Conservation (phyloP, 768 basidiomycete species). For the Suillus plorans region DNA sequence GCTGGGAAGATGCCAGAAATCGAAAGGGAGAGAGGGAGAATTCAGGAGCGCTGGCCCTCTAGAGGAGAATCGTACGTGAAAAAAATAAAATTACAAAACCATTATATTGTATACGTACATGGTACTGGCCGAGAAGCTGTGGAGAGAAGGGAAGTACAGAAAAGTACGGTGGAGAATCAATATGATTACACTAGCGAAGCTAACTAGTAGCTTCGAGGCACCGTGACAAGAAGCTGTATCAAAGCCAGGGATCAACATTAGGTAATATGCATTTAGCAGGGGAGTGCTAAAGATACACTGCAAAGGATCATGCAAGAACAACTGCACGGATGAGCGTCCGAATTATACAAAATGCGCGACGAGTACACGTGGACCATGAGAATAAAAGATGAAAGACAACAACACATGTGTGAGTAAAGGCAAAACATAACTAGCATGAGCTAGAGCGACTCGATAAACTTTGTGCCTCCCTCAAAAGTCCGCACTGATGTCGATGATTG, state of each 20-base stretch:
- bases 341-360: neutral
- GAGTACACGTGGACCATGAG: neutral
- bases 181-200: neutral
- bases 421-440: neutral
- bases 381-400: neutral
- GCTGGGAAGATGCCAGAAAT: neutral
- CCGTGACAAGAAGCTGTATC: neutral
- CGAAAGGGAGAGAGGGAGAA: neutral
- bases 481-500: constrained; percentile 31
- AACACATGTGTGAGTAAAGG: neutral
- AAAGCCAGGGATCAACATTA: neutral
- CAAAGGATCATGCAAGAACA: neutral
- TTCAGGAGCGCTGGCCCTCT: too few relatives aligned
- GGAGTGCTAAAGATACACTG: neutral
- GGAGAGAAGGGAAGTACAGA: neutral
- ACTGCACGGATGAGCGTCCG: neutral
- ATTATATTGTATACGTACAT: too few relatives aligned
- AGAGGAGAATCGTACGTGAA: too few relatives aligned
- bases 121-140: neutral
- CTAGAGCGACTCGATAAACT: constrained; percentile 46
- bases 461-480: constrained; percentile 46
- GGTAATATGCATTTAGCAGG: neutral
- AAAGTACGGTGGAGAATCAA: neutral
- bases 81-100: too few relatives aligned
- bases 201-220: neutral